Conservation (phyloP, 2,329 filamentous ascomycete species). For the Thielaviopsis punctulata region DNA sequence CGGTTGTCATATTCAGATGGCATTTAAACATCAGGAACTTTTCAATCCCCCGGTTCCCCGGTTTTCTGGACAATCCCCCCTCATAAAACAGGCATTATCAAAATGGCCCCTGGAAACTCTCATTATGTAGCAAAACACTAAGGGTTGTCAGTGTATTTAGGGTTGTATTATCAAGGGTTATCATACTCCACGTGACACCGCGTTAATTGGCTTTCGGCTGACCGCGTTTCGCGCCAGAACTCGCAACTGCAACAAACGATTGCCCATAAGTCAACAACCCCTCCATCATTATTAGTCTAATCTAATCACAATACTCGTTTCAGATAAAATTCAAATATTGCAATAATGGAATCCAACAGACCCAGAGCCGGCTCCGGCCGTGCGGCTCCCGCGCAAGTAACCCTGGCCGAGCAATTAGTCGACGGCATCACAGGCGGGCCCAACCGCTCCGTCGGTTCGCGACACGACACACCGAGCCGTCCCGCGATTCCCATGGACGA, state of each 20-base stretch:
- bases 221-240: background rate
- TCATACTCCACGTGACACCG: slow-evolving; percentile 4
- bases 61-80: no score
- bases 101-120: no score
- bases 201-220: background rate
- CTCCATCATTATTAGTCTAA: background rate
- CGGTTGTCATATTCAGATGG: no score
- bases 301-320: no score
- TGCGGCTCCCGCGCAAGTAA: slow-evolving; percentile 46
- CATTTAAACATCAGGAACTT: no score
- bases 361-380: background rate
- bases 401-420: slow-evolving; percentile 73
- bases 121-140: no score
- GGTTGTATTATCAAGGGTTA: background rate
- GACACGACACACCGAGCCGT: background rate
- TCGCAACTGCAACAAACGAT: background rate
- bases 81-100: no score
- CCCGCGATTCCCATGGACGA: background rate
- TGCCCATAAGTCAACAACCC: background rate
- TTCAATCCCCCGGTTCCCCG: no score
- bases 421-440: slow-evolving; percentile 22
- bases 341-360: background rate
- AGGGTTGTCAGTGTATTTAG: no score
- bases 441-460: background rate
- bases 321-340: background rate